Percentiles rank a stretch among this genome's conserved stretches.
Evolutionary conservation across 2,329 filamentous ascomycete species (phyloP).

Genomic region (Scopulariopsis brevicaulis): DNA sequence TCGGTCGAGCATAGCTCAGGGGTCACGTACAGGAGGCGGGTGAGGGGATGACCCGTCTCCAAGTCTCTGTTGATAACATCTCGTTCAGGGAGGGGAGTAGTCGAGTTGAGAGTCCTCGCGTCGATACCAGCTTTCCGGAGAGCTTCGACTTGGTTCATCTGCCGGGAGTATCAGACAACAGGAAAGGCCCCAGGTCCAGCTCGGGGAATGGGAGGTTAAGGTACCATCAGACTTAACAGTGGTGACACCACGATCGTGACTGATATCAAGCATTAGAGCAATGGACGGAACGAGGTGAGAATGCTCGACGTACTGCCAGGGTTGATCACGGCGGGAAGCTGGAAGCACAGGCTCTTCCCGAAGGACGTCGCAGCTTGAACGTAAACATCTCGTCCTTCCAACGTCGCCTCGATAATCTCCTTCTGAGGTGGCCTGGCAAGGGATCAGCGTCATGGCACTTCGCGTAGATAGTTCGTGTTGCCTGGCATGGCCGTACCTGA

Average conservation of each 20-base stretch:
- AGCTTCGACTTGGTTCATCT: constrained; percentile 88
- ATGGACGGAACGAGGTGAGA: background rate
- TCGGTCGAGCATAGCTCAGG: constrained; percentile 76
- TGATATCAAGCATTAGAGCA: constrained; percentile 17
- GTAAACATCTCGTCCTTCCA: constrained; percentile 82
- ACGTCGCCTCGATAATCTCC: constrained; percentile 73
- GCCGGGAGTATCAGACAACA: constrained; percentile 3
- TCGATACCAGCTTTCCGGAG: constrained; percentile 63
- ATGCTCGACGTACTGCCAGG: constrained; percentile 56
- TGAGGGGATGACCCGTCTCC: constrained; percentile 75
- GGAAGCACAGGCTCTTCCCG: constrained; percentile 88
- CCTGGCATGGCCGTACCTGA: constrained; percentile 41
- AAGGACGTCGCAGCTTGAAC: constrained; percentile 86
- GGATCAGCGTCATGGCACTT: background rate
- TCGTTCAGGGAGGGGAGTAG: constrained; percentile 54
- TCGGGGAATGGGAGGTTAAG: background rate
- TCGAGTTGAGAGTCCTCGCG: constrained; percentile 80
- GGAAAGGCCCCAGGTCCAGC: background rate
- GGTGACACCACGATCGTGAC: constrained; percentile 88
- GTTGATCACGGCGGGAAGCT: constrained; percentile 79
- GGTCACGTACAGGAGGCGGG: constrained; percentile 81
- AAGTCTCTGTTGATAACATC: constrained; percentile 67
- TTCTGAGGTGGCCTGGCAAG: constrained; percentile 61
- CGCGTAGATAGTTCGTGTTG: background rate
- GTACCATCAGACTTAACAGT: constrained; percentile 76